Evolutionary conservation across 2,329 filamentous ascomycete species (phyloP), one percentile per base, ranked within the genome.

Genomic region (Arachnopeziza araneosa): DNA sequence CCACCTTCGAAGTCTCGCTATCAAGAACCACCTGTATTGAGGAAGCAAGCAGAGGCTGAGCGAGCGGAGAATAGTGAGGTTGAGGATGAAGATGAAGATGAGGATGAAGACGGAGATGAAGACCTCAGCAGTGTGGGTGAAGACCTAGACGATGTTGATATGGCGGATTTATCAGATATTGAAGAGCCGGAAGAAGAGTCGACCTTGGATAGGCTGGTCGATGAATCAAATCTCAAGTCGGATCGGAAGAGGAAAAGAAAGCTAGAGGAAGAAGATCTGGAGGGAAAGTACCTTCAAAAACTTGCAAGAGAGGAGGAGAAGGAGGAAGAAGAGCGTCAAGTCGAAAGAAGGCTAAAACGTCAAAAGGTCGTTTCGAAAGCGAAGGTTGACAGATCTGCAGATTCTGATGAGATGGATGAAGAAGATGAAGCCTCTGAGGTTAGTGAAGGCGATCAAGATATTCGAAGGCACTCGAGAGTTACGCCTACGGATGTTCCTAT

Each of bases 231-330:
- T 14, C 56, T 60, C 70, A 65, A 74, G 68, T 59, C 65, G 10
- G 67, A 70, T 30, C 78, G 82, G 30, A 89, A 89, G 72, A 80
- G 87, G 63, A 90, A 89, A 76, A 80, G 87, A 60, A 86, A 76
- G 56, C 71, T 79, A 59, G 81, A 88, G 32, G 83, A 87, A 12
- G 82, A 90, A 24, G 85, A 90, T 59, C 75, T 92, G 1, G 89
- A 92, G 70, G 82, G 80, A 59, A 83, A 82, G 55, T 92, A 93
- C 68, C 77, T 93, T 75, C 77, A 82, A 58, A 86, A 85, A 64
- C 73, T 93, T 30, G 81, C 79, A 67, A 75, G 85, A 70, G 74
- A 87, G 69, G 81, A 84, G 67, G 77, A 85, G 70, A 79, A 84
- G 70, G 77, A 82, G 72, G 78, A 81, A 58, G 71, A 77, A 56